A percentile compares a stretch with the other conserved stretches of the same genome.
phyloP scores from a whole-genome alignment of 108 stramenopile genomes.

The Nitzschia sp. region DNA sequence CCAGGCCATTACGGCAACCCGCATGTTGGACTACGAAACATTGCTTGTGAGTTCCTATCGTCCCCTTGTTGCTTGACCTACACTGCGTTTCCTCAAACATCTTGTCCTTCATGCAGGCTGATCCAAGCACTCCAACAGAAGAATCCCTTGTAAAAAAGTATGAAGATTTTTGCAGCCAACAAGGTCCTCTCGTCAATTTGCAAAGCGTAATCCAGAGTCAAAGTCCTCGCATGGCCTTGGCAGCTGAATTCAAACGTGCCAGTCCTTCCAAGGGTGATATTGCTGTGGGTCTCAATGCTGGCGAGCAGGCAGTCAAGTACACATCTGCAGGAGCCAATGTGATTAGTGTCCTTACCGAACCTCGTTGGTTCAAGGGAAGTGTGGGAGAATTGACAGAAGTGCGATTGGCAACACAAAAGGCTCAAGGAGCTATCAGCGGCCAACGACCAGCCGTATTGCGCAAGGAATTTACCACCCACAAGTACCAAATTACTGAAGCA shows the following conservation, averaged over 20 bases:
- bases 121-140: conserved; percentile 29
- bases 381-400: conserved; percentile 78
- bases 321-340: conserved; percentile 85
- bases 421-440: conserved; percentile 12
- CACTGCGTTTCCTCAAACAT: neutral
- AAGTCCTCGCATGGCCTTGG: conserved; percentile 82
- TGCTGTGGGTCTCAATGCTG: conserved; percentile 58
- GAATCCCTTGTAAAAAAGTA: conserved; percentile 42
- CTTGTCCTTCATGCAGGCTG: neutral
- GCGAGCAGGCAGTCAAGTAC: conserved; percentile 84
- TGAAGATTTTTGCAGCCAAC: conserved; percentile 40
- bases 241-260: conserved; percentile 99
- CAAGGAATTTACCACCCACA: conserved; percentile 92
- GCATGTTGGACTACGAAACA: conserved; percentile 62
- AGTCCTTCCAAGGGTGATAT: conserved; percentile 95
- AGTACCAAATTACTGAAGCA: conserved; percentile 93
- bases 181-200: conserved; percentile 70
- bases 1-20: conserved; percentile 78
- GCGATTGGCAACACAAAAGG: conserved; percentile 48
- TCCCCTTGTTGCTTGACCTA: too few species aligned
- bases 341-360: conserved; percentile 94
- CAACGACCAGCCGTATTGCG: conserved; percentile 85
- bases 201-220: conserved; percentile 53
- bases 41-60: conserved; percentile 34
- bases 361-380: conserved; percentile 90